Percentiles rank a stretch among this genome's conserved stretches.
Conservation (phyloP, 495 filamentous ascomycete species). For the Penicillium dipodomyicola region DNA sequence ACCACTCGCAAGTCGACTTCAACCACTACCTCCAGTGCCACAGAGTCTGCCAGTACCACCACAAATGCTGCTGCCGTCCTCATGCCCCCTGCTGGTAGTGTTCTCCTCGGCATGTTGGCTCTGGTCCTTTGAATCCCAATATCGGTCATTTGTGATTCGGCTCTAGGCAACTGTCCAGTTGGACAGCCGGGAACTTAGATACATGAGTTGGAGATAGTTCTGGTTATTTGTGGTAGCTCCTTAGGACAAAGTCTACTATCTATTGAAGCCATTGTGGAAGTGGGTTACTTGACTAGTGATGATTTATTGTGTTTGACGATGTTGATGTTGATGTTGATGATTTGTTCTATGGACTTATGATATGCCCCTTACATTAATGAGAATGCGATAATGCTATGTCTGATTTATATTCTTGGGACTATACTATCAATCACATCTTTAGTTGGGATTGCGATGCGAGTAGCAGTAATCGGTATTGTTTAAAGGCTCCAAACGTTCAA, state of each 20-base stretch:
- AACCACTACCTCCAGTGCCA: slow-evolving; percentile 18
- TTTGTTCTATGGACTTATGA: slow-evolving; percentile 10
- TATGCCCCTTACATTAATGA: slow-evolving; percentile 15
- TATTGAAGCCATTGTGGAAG: neutral
- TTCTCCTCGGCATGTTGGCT: slow-evolving; percentile 27
- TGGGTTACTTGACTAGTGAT: neutral
- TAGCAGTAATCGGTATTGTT: no score
- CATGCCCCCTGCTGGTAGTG: slow-evolving; percentile 33
- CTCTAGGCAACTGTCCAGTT: neutral
- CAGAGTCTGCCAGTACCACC: slow-evolving; percentile 17
- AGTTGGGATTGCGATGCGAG: no score
- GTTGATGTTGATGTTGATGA: slow-evolving; percentile 7
- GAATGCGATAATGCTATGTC: slow-evolving; percentile 8
- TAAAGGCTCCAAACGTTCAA: no score
- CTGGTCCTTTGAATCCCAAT: slow-evolving; percentile 15
- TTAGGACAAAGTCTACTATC: neutral
- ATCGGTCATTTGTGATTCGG: neutral
- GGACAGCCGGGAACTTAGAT: neutral
- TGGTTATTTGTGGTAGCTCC: neutral
- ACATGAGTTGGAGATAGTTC: neutral
- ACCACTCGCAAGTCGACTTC: slow-evolving; percentile 17
- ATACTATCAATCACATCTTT: no score
- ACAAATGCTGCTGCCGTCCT: slow-evolving; percentile 24
- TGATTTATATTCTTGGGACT: neutral
- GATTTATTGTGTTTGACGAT: neutral